Evolutionary conservation across 2,329 filamentous ascomycete genomes (phyloP).

Genomic region (Dactylellina drechsleri): DNA sequence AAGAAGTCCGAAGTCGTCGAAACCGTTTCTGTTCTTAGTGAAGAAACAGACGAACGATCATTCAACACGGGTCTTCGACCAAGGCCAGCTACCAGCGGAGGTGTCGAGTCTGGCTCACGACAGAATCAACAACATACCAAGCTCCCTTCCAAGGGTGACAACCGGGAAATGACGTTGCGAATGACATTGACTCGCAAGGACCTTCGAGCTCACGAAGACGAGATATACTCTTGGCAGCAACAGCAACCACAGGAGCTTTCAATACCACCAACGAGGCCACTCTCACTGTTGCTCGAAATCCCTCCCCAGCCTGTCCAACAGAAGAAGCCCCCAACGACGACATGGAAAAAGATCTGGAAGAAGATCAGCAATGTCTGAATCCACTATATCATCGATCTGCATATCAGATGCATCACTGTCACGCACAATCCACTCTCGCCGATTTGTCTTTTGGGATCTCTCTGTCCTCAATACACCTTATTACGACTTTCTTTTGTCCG

Average conservation of each 20-base stretch:
- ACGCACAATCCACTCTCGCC: slow-evolving; percentile 7
- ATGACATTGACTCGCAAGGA: slow-evolving; percentile 95
- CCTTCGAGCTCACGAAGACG: slow-evolving; percentile 77
- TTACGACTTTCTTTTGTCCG: slow-evolving; percentile 53
- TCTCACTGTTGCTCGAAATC: slow-evolving; percentile 21
- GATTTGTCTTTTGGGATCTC: no score
- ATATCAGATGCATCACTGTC: slow-evolving; percentile 18
- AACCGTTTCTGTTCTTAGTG: slow-evolving; percentile 37
- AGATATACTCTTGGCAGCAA: slow-evolving; percentile 77
- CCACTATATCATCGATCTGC: slow-evolving; percentile 17
- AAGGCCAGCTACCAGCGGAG: slow-evolving; percentile 48
- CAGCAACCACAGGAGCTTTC: slow-evolving; percentile 57
- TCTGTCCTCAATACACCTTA: slow-evolving; percentile 4
- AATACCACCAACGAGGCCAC: slow-evolving; percentile 37
- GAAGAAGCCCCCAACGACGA: slow-evolving; percentile 31
- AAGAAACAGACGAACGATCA: slow-evolving; percentile 26
- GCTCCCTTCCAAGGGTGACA: slow-evolving; percentile 57
- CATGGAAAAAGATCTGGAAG: slow-evolving; percentile 54
- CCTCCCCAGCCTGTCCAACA: slow-evolving; percentile 18
- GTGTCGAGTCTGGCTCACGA: slow-evolving; percentile 39
- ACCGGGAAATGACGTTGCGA: slow-evolving; percentile 90
- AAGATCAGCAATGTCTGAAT: slow-evolving; percentile 45
- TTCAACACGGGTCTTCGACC: slow-evolving; percentile 52
- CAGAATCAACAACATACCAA: slow-evolving; percentile 19
- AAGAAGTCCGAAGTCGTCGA: slow-evolving; percentile 56